A percentile compares a stretch with the other conserved stretches of the same genome.
phyloP scores from a whole-genome alignment of 768 basidiomycete genomes.

The Pisolithus sp. region DNA sequence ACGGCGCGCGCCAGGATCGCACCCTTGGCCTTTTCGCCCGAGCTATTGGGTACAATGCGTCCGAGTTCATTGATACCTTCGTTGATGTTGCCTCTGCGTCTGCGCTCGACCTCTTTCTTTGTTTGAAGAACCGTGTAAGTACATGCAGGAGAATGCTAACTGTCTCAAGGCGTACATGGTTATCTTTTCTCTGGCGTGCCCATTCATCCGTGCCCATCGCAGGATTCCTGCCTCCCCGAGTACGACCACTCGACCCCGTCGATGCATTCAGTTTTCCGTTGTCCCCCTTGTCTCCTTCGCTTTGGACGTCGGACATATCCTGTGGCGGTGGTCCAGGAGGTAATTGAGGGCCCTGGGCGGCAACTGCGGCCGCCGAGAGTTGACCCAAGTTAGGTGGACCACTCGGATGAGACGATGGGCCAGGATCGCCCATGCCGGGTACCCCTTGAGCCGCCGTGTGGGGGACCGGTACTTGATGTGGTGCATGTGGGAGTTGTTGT shows the following conservation, averaged over 20 bases:
- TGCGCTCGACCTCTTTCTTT: conserved; percentile 97
- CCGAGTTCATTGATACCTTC: conserved; percentile 92
- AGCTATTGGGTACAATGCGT: conserved; percentile 80
- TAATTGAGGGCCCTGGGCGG: conserved; percentile 35
- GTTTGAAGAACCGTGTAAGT: not conserved
- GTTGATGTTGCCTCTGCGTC: conserved; percentile 92
- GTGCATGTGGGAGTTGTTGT: conserved; percentile 33
- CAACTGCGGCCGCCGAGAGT: conserved; percentile 41
- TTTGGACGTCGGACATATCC: conserved; percentile 16
- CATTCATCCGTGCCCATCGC: conserved; percentile 73
- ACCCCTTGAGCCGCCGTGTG: conserved; percentile 29
- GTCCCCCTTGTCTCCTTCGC: conserved; percentile 25
- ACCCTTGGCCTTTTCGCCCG: conserved; percentile 85
- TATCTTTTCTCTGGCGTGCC: conserved; percentile 75
- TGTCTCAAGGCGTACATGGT: conserved; percentile 50
- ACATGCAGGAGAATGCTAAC: not conserved
- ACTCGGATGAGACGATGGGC: conserved; percentile 66
- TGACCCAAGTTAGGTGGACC: conserved; percentile 62
- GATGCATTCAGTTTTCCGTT: conserved; percentile 13
- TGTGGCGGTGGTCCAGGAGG: conserved; percentile 12
- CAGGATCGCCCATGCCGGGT: conserved; percentile 56
- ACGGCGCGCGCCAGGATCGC: conserved; percentile 84
- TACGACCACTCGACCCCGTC: conserved; percentile 30
- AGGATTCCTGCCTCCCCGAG: conserved; percentile 48
- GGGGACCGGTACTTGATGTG: conserved; percentile 11